A percentile compares a stretch with the other conserved stretches of the same genome.
These are phyloP conservation scores for Talaromyces sp. DNA, from an alignment of 2,329 filamentous ascomycete species.

Conservation along the genomic window DNA sequence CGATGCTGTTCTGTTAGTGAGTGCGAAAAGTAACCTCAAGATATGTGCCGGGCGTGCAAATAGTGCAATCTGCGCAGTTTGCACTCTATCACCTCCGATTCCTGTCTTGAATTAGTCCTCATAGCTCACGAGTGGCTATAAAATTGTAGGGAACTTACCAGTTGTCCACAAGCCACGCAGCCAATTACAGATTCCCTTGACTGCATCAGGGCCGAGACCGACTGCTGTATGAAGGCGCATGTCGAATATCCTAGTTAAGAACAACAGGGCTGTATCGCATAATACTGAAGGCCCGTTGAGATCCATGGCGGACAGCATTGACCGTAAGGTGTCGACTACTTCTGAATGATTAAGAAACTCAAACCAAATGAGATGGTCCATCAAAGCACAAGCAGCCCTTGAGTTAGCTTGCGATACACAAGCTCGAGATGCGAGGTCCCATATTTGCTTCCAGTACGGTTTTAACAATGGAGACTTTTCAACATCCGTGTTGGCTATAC, in stretches of 20 bases:
- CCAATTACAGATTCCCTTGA: slow-evolving; percentile 73
- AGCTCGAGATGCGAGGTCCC: slow-evolving; percentile 67
- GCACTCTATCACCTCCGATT: slow-evolving; percentile 54
- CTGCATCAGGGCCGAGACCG: slow-evolving; percentile 60
- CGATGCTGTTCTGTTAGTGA: slow-evolving; percentile 51
- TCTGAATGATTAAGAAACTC: slow-evolving; percentile 62
- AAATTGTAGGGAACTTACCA: slow-evolving; percentile 48
- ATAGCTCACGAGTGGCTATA: neutral
- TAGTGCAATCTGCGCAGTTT: slow-evolving; percentile 57
- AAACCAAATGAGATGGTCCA: slow-evolving; percentile 61
- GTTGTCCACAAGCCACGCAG: slow-evolving; percentile 75
- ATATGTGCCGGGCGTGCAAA: slow-evolving; percentile 63
- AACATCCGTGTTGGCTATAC: slow-evolving; percentile 25
- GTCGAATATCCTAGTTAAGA: slow-evolving; percentile 67
- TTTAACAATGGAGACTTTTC: slow-evolving; percentile 38
- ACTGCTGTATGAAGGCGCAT: slow-evolving; percentile 63
- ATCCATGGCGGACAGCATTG: slow-evolving; percentile 69
- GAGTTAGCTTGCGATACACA: slow-evolving; percentile 66
- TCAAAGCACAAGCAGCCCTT: slow-evolving; percentile 68
- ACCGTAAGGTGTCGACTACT: slow-evolving; percentile 63
- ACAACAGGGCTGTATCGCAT: slow-evolving; percentile 68
- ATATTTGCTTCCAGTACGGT: slow-evolving; percentile 62
- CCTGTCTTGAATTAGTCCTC: slow-evolving; percentile 35
- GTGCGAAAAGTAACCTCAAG: slow-evolving; percentile 62
- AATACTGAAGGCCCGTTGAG: slow-evolving; percentile 72